These are phyloP conservation scores for Phytophthora meadii DNA, from an alignment of 352 stramenopile species.

Conservation along the genomic window DNA sequence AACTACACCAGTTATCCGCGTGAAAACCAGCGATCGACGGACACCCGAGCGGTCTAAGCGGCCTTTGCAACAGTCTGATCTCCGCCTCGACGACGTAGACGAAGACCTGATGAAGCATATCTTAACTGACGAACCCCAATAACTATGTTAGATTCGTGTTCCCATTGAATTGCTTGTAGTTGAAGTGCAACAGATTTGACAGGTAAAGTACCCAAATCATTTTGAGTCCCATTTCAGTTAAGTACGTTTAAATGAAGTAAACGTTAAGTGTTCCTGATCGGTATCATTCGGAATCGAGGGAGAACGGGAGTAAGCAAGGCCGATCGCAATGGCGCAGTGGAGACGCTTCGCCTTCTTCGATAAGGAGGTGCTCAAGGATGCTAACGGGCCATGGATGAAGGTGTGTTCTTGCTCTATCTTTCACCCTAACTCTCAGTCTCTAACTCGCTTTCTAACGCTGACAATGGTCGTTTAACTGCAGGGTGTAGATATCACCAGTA, in stretches of 20 bases:
- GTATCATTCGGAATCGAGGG: slow-evolving; percentile 31
- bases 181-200: too few relatives aligned
- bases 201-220: slow-evolving; percentile 1
- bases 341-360: slow-evolving; percentile 92
- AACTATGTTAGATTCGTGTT: slow-evolving; percentile 3
- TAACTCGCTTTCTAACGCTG: slow-evolving; percentile 17
- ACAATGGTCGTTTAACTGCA: slow-evolving; percentile 23
- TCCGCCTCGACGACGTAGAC: slow-evolving; percentile 66
- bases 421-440: not conserved
- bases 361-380: slow-evolving; percentile 88
- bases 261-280: slow-evolving; percentile 19
- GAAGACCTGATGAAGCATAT: slow-evolving; percentile 78
- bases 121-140: slow-evolving; percentile 28
- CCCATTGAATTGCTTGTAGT: too few relatives aligned
- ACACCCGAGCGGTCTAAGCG: slow-evolving; percentile 16
- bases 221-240: not conserved
- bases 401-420: slow-evolving; percentile 36
- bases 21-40: slow-evolving; percentile 30
- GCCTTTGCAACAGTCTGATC: slow-evolving; percentile 26
- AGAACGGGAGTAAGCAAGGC: slow-evolving; percentile 16
- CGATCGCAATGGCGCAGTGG: slow-evolving; percentile 81
- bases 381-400: slow-evolving; percentile 86
- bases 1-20: slow-evolving; percentile 21
- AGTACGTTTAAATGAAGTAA: not conserved
- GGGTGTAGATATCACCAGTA: slow-evolving; percentile 87